Conservation (phyloP, 73 alveolate species). For the Paramecium pentaurelia region DNA sequence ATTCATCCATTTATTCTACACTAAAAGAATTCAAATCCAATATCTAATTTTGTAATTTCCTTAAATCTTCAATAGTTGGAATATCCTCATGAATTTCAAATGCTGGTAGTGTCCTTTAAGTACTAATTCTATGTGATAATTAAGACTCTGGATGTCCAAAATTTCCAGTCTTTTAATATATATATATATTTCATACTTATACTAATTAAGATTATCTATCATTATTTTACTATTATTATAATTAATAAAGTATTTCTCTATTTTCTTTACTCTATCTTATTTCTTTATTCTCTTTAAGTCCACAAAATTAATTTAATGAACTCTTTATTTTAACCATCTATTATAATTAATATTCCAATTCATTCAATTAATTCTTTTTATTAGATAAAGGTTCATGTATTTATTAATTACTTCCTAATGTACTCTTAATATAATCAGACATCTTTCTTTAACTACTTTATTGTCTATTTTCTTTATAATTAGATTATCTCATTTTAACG, state of each 20-base stretch:
- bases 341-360: not conserved
- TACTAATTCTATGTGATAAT: constrained; percentile 14
- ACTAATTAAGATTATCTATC: not conserved
- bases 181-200: not conserved
- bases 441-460: not conserved
- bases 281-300: not conserved
- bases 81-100: not conserved
- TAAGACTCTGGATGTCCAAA: not conserved
- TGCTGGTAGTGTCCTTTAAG: constrained; percentile 15
- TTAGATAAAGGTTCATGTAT: not conserved
- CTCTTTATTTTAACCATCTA: not conserved
- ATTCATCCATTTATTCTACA: not conserved
- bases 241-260: not conserved
- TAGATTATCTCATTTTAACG: not conserved
- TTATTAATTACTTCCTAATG: not conserved
- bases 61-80: not conserved
- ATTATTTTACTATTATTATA: not conserved
- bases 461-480: not conserved
- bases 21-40: not conserved
- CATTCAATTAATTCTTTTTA: not conserved
- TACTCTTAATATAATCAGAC: not conserved
- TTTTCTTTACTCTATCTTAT: not conserved
- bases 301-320: not conserved
- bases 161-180: constrained; percentile 4
- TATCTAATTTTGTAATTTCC: not conserved